Conservation (phyloP, 1,284 basidiomycete species). For the Taiwanofungus camphoratus region DNA sequence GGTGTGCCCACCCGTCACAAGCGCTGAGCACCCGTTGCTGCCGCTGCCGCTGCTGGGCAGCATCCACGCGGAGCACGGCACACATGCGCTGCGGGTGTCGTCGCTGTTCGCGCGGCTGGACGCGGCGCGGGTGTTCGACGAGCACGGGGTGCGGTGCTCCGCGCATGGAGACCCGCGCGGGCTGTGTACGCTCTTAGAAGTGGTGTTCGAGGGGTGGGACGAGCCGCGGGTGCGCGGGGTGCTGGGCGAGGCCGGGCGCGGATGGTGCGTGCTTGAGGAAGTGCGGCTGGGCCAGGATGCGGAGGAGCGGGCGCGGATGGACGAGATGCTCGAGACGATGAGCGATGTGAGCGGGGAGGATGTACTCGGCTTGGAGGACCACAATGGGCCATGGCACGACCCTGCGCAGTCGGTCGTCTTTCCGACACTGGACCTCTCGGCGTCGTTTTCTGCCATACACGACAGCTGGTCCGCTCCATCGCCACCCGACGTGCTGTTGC, state of each 20-base stretch:
- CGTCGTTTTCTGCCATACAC: slow-evolving; percentile 23
- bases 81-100: slow-evolving; percentile 59
- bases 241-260: slow-evolving; percentile 60
- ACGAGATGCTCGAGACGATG: slow-evolving; percentile 25
- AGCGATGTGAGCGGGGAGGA: slow-evolving; percentile 19
- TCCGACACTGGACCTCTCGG: slow-evolving; percentile 66
- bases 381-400: slow-evolving; percentile 25
- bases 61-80: slow-evolving; percentile 45
- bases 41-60: slow-evolving; percentile 48
- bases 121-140: slow-evolving; percentile 57
- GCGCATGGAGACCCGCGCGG: slow-evolving; percentile 44
- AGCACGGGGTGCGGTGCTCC: slow-evolving; percentile 46
- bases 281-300: slow-evolving; percentile 34
- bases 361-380: slow-evolving; percentile 17
- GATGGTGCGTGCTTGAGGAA: slow-evolving; percentile 71
- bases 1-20: slow-evolving; percentile 27
- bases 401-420: slow-evolving; percentile 55
- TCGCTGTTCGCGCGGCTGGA: slow-evolving; percentile 65
- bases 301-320: slow-evolving; percentile 24
- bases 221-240: slow-evolving; percentile 52
- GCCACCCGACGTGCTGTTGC: not conserved
- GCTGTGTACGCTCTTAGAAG: slow-evolving; percentile 55
- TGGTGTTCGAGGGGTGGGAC: slow-evolving; percentile 68
- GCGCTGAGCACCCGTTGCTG: slow-evolving; percentile 38
- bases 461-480: not conserved